A percentile compares a stretch with the other conserved stretches of the same genome.
Conservation (phyloP, 345 rosid species). For the Salix suchowensis region DNA sequence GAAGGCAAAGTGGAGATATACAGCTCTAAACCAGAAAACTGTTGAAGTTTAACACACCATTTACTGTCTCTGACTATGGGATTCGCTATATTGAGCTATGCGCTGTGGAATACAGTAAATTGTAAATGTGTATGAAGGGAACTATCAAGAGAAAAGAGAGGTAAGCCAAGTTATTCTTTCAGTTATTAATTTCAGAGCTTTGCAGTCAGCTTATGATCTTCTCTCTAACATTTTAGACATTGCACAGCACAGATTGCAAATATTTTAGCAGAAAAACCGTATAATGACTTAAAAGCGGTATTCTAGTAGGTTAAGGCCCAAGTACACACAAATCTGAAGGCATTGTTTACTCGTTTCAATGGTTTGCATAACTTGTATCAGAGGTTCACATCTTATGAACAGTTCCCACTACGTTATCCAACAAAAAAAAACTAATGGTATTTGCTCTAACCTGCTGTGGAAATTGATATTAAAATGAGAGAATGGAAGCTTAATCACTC, state of each 20-base stretch:
- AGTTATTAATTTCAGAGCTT: background rate
- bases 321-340: background rate
- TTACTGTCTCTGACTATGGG: background rate
- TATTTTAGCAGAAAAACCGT: conserved; percentile 4
- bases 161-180: conserved; percentile 1
- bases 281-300: background rate
- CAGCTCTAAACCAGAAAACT: conserved; percentile 57
- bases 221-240: background rate
- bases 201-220: conserved; percentile 2
- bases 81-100: background rate
- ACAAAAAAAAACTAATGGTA: background rate
- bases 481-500: background rate
- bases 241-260: background rate
- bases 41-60: conserved; percentile 42
- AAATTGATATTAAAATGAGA: too few species aligned
- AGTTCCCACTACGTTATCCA: background rate
- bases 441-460: background rate
- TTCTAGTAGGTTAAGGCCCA: background rate
- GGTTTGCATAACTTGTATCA: background rate
- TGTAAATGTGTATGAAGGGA: background rate
- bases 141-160: background rate
- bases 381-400: background rate
- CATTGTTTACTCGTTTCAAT: background rate
- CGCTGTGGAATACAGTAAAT: background rate
- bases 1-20: conserved; percentile 73